Conservation (phyloP, 352 stramenopile species). For the Peronosclerospora sorghi region DNA sequence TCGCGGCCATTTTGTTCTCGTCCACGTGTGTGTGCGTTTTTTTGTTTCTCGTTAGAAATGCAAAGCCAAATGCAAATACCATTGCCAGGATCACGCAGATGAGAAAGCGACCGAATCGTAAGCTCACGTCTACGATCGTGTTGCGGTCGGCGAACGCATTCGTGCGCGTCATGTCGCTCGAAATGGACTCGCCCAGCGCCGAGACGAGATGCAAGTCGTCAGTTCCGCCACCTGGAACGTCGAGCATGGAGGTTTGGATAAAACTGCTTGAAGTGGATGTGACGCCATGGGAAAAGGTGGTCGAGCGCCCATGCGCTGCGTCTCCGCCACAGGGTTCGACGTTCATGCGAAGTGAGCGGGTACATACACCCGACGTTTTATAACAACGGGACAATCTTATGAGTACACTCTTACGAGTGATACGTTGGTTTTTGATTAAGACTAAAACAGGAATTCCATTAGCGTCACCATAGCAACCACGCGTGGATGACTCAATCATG, state of each 20-base stretch:
- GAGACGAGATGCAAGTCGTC: slow-evolving; percentile 17
- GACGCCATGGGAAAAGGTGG: too few species aligned
- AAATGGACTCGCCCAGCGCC: slow-evolving; percentile 3
- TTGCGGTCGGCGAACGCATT: slow-evolving; percentile 41
- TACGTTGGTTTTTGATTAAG: too few species aligned
- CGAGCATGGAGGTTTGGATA: slow-evolving; percentile 5
- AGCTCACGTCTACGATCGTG: slow-evolving; percentile 49
- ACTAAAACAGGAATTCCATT: too few species aligned
- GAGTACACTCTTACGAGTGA: too few species aligned
- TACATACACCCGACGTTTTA: too few species aligned
- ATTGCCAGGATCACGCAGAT: slow-evolving; percentile 26
- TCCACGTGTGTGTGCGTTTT: slow-evolving; percentile 21
- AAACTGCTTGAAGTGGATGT: too few species aligned
- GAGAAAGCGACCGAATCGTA: slow-evolving; percentile 33
- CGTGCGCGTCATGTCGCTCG: slow-evolving; percentile 20
- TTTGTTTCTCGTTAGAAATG: slow-evolving; percentile 29
- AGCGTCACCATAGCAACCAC: too few species aligned
- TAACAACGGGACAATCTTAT: too few species aligned
- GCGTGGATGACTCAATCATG: too few species aligned
- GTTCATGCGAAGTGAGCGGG: too few species aligned
- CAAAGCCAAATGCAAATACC: slow-evolving; percentile 27
- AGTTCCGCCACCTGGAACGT: neutral
- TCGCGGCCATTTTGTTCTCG: slow-evolving; percentile 7
- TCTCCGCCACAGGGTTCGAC: too few species aligned
- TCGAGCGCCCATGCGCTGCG: too few species aligned